phyloP scores from a whole-genome alignment of 2,329 filamentous ascomycete genomes.

The Aspergillus carbonarius region DNA sequence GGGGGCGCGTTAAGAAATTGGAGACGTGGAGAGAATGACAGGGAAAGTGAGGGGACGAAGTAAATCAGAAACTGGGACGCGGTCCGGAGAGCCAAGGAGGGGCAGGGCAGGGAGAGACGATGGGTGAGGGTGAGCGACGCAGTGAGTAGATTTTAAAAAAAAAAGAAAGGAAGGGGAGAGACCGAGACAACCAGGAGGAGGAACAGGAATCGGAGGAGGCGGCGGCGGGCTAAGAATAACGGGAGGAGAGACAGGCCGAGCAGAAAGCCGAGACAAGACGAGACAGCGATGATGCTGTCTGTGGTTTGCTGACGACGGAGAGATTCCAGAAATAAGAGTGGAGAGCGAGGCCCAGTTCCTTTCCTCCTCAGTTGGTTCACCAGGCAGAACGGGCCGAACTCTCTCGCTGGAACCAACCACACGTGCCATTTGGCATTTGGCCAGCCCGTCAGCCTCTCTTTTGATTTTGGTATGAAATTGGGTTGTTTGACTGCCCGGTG shows the following conservation, averaged over 20 bases:
- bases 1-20: background rate
- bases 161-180: background rate
- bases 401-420: background rate
- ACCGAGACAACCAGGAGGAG: background rate
- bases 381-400: too few species aligned
- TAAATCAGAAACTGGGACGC: background rate
- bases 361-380: background rate
- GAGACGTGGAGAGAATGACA: background rate
- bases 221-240: background rate
- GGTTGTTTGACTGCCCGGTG: background rate
- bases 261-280: background rate
- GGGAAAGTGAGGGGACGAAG: slow-evolving; percentile 1
- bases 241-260: background rate
- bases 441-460: background rate
- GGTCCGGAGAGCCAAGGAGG: background rate
- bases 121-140: too few species aligned
- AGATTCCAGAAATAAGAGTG: background rate
- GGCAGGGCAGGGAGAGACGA: background rate
- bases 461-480: background rate
- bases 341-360: slow-evolving; percentile 3
- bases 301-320: slow-evolving; percentile 6
- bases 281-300: slow-evolving; percentile 3
- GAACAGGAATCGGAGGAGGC: background rate
- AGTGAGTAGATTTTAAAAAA: too few species aligned
- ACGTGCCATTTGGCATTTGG: background rate